Evolutionary conservation across 2,329 filamentous ascomycete species (phyloP), one percentile per base, ranked within the genome.

Genomic region (Aspergillus pseudoterreus): DNA sequence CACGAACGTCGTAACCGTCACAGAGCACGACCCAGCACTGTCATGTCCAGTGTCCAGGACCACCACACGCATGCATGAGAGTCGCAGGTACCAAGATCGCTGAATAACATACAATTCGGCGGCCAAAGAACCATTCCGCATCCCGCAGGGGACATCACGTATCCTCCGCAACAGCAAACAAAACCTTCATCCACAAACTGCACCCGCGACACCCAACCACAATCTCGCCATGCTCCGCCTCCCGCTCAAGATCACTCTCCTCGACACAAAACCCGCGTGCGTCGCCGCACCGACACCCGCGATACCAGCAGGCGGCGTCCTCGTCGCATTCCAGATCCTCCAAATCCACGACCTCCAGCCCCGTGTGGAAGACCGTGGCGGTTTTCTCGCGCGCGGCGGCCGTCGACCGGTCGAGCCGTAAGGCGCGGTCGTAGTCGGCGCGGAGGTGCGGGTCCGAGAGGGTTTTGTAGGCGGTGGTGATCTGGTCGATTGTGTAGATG

Each of bases 111-210:
- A 14, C n/a, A 22, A 12, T 19, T 65, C 8, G 72, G 75, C 43
- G 14, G 14, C 36, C 41, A 22, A 39, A 32, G 22, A 22, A 3
- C 22, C 19, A 35, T 11, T 33, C 52, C 14, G 15, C 39, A 42
- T 43, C 35, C 12, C 45, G 1, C 27, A 30, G 27, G 3, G 27
- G 27, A 9, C 6, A 22, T 30, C 27, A 30, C 27, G 9, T 50
- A 22, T 51, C 53, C 51, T 63, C 63, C 36, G 76, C 75, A 43
- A 80, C 75, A 19, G 75, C 79, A 72, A 85, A 86, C 56, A 80
- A 68, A 42, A 86, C 76, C 64, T 79, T 79, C 54, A 85, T 72
- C 78, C 80, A 85, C 52, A 86, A 72, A 74, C 82, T 85, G 67
- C 83, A 86, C 33, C 83, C 82, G 51, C 74, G 72, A 71, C 83